Percentiles rank a stretch among this genome's conserved stretches.
These are phyloP conservation scores for Sugiyamaella xylanicola DNA, from an alignment of 1,139 yeast genomes.

Conservation along the genomic window DNA sequence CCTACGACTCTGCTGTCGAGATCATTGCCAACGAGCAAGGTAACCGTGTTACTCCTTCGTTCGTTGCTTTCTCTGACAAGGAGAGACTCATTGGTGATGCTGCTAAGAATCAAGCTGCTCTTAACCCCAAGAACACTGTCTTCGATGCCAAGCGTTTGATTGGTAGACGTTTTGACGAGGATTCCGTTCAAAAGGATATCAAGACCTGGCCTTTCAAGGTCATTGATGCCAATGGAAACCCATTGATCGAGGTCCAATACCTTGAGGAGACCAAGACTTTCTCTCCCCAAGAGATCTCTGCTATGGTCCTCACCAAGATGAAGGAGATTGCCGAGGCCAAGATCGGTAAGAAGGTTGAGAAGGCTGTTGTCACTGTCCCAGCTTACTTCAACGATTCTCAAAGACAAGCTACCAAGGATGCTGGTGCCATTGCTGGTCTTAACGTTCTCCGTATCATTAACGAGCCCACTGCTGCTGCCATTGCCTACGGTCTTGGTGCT, in stretches of 20 bases:
- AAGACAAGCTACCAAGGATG: constrained; percentile 98
- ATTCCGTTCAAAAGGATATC: constrained; percentile 91
- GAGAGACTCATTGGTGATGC: constrained; percentile 99
- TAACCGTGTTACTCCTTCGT: constrained; percentile 98
- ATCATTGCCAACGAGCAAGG: constrained; percentile 99
- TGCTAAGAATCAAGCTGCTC: constrained; percentile 98
- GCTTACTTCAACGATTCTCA: constrained; percentile 97
- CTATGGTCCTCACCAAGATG: constrained; percentile 97
- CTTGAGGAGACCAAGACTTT: constrained; percentile 90
- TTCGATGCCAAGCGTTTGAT: constrained; percentile 98
- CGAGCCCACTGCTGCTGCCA: constrained; percentile 98
- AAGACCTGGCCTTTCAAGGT: constrained; percentile 98
- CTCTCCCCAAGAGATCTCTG: constrained; percentile 96
- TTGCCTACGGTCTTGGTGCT: constrained; percentile 97
- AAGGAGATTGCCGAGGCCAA: constrained; percentile 97
- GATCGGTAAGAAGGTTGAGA: constrained; percentile 90
- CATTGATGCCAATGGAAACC: constrained; percentile 81
- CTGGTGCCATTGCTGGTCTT: constrained; percentile 96
- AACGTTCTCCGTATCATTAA: constrained; percentile 94
- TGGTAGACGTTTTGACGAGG: constrained; percentile 91
- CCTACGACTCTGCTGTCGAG: constrained; percentile 77
- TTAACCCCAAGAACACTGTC: constrained; percentile 95
- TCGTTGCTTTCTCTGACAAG: constrained; percentile 95
- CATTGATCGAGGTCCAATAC: constrained; percentile 90
- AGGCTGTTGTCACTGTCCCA: constrained; percentile 95